Conservation (phyloP, 2,329 filamentous ascomycete genomes). For the Periconia sp. region DNA sequence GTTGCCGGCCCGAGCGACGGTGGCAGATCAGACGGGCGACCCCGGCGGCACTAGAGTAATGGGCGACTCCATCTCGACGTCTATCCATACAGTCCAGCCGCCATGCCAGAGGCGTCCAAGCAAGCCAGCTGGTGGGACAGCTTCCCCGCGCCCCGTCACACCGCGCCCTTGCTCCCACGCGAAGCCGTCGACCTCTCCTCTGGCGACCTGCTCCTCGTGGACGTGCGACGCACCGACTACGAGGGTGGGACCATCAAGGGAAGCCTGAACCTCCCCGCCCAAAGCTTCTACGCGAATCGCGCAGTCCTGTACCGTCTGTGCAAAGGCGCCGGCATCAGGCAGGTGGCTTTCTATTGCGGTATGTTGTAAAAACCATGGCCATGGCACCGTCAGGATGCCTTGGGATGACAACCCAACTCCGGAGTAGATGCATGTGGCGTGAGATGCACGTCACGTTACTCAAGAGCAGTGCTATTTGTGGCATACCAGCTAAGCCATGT, state of each 20-base stretch:
- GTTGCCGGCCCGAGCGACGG: slow-evolving; percentile 24
- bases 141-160: slow-evolving; percentile 48
- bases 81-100: neutral
- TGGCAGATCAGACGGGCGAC: neutral
- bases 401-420: no score
- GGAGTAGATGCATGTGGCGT: slow-evolving; percentile 21
- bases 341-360: slow-evolving; percentile 56
- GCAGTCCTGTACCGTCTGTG: slow-evolving; percentile 52
- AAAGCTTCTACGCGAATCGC: slow-evolving; percentile 54
- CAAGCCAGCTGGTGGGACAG: slow-evolving; percentile 47
- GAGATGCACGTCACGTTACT: slow-evolving; percentile 18
- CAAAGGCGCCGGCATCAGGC: slow-evolving; percentile 52
- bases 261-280: slow-evolving; percentile 56
- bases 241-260: slow-evolving; percentile 53
- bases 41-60: no score
- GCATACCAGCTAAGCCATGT: slow-evolving; percentile 18
- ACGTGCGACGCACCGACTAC: slow-evolving; percentile 56
- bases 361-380: slow-evolving; percentile 16
- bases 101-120: slow-evolving; percentile 27
- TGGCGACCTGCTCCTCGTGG: slow-evolving; percentile 49
- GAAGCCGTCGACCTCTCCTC: slow-evolving; percentile 43
- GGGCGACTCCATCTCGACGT: no score
- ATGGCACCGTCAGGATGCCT: no score
- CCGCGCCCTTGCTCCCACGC: slow-evolving; percentile 47
- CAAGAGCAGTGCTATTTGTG: slow-evolving; percentile 1